phyloP scores from a whole-genome alignment of 768 basidiomycete genomes.

The Lactifluus piperatus region DNA sequence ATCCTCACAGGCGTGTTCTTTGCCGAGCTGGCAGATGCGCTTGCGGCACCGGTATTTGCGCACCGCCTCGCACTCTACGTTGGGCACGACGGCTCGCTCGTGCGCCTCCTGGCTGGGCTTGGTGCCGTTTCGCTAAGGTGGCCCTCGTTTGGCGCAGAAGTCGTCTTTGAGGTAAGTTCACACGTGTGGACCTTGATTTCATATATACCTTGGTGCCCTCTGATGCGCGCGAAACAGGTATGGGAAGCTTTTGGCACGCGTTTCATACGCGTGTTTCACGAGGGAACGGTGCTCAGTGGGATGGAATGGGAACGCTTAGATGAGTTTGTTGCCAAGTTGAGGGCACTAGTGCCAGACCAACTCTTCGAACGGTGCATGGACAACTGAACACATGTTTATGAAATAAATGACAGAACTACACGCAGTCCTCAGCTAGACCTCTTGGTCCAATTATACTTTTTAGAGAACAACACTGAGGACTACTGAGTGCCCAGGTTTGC shows the following conservation, averaged over 20 bases:
- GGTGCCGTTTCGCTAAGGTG: constrained; percentile 33
- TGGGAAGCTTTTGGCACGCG: constrained; percentile 27
- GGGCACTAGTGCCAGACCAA: constrained; percentile 29
- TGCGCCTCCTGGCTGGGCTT: constrained; percentile 31
- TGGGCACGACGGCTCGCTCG: constrained; percentile 43
- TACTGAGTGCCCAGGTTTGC: neutral
- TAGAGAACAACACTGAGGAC: neutral
- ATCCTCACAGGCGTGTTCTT: constrained; percentile 35
- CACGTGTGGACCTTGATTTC: neutral
- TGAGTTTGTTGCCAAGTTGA: constrained; percentile 29
- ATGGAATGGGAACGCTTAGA: constrained; percentile 32
- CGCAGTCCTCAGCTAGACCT: neutral
- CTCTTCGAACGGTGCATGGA: constrained; percentile 24
- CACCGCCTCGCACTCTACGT: constrained; percentile 36
- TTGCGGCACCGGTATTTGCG: constrained; percentile 28
- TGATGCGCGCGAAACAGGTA: constrained; percentile 26
- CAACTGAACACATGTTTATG: neutral
- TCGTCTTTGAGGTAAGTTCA: constrained; percentile 36
- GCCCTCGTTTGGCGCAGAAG: constrained; percentile 41
- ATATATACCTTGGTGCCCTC: neutral
- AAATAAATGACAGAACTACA: neutral
- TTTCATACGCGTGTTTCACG: constrained; percentile 38
- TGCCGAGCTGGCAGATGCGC: constrained; percentile 31
- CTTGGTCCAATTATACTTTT: neutral
- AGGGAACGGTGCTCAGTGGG: constrained; percentile 32